These are phyloP conservation scores for Rhipidocladum racemiflorum DNA, from an alignment of 176 grass and related monocot species.

Conservation along the genomic window DNA sequence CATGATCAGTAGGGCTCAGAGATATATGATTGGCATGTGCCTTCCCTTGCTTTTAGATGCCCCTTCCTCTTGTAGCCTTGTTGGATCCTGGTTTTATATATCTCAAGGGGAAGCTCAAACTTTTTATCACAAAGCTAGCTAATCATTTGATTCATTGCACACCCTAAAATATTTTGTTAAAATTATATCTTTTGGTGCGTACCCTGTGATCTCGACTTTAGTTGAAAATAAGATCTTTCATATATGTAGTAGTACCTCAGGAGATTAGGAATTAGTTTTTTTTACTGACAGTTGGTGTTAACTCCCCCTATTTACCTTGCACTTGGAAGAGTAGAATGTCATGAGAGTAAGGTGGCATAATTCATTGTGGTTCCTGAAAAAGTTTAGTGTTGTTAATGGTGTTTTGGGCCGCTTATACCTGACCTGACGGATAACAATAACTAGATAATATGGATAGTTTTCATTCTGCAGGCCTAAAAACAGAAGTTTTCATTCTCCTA, in stretches of 20 bases:
- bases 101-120: conserved; percentile 23
- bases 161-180: conserved; percentile 33
- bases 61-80: conserved; percentile 34
- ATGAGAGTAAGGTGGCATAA: not conserved
- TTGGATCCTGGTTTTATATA: conserved; percentile 38
- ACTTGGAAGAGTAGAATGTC: not conserved
- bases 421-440: not conserved
- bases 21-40: conserved; percentile 78
- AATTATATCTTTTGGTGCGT: conserved; percentile 26
- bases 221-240: conserved; percentile 12
- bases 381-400: not conserved
- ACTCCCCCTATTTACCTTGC: not conserved
- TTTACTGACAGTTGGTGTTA: not conserved
- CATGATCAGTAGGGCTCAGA: conserved; percentile 59
- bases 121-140: conserved; percentile 37
- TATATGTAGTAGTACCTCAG: not conserved
- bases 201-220: conserved; percentile 9
- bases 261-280: not conserved
- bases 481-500: not conserved
- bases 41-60: conserved; percentile 43
- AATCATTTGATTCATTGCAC: conserved; percentile 58
- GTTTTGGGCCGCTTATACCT: not conserved
- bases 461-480: not conserved
- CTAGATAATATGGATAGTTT: not conserved
- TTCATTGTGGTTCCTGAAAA: not conserved